These are phyloP conservation scores for Colletotrichum sp. DNA, from an alignment of 2,329 filamentous ascomycete genomes.

Conservation along the genomic window DNA sequence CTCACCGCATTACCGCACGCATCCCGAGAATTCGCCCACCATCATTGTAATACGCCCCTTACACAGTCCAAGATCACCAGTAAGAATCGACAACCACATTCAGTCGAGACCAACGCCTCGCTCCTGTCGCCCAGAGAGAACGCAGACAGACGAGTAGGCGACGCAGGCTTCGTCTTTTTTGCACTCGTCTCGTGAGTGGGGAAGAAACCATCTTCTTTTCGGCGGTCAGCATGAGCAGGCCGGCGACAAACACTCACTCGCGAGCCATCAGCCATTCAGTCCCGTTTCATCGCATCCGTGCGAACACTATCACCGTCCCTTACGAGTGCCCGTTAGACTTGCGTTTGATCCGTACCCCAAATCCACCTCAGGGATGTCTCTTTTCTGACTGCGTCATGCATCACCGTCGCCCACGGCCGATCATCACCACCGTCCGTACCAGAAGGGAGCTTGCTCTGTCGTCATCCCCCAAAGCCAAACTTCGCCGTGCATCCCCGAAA, in stretches of 20 bases:
- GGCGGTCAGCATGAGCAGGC: neutral
- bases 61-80: neutral
- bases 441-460: neutral
- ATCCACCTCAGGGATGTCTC: neutral
- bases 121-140: neutral
- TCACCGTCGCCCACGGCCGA: neutral
- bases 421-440: neutral
- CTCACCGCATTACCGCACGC: neutral
- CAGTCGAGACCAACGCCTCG: neutral
- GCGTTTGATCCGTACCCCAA: slow-evolving; percentile 1
- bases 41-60: neutral
- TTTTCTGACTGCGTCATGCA: neutral
- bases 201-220: neutral
- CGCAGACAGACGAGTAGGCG: neutral
- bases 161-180: neutral
- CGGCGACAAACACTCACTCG: neutral
- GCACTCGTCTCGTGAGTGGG: neutral
- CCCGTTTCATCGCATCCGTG: slow-evolving; percentile 14
- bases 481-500: neutral
- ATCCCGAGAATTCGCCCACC: neutral
- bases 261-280: neutral
- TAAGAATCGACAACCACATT: neutral
- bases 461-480: slow-evolving; percentile 1
- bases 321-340: neutral
- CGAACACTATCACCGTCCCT: neutral